phyloP scores from a whole-genome alignment of 163 green algal genomes.

The Picocystis sp. region DNA sequence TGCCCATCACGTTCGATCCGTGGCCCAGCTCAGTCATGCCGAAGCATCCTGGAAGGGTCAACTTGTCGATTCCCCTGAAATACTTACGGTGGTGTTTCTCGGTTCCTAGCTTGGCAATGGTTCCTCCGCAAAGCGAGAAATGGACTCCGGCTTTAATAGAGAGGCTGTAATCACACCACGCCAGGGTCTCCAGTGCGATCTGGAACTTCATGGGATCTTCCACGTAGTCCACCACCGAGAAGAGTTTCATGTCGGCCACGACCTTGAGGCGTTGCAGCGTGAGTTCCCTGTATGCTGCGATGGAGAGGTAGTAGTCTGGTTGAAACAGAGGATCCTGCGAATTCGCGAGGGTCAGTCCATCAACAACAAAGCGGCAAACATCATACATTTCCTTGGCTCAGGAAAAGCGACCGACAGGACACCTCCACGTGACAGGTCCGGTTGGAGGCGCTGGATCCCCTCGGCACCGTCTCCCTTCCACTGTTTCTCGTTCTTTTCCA shows the following conservation, averaged over 20 bases:
- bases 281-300: slow-evolving; percentile 58
- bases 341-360: too few relatives aligned
- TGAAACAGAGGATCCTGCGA: slow-evolving; percentile 53
- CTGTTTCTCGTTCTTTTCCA: too few relatives aligned
- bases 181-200: slow-evolving; percentile 42
- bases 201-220: slow-evolving; percentile 43
- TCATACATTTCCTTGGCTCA: too few relatives aligned
- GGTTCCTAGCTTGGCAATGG: slow-evolving; percentile 64
- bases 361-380: too few relatives aligned
- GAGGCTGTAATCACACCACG: slow-evolving; percentile 57
- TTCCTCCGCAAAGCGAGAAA: slow-evolving; percentile 80
- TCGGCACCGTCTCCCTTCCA: too few relatives aligned
- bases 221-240: slow-evolving; percentile 55
- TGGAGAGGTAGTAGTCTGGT: slow-evolving; percentile 50
- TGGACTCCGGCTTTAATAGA: slow-evolving; percentile 69
- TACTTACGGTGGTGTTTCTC: slow-evolving; percentile 47
- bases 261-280: slow-evolving; percentile 50
- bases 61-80: slow-evolving; percentile 40
- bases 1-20: slow-evolving; percentile 72
- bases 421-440: too few relatives aligned
- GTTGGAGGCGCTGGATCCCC: too few relatives aligned
- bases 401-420: too few relatives aligned
- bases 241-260: slow-evolving; percentile 48
- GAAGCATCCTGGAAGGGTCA: slow-evolving; percentile 65
- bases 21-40: slow-evolving; percentile 73